phyloP scores from a whole-genome alignment of 371 early-diverging fungal species.

The Mortierella sp. region DNA sequence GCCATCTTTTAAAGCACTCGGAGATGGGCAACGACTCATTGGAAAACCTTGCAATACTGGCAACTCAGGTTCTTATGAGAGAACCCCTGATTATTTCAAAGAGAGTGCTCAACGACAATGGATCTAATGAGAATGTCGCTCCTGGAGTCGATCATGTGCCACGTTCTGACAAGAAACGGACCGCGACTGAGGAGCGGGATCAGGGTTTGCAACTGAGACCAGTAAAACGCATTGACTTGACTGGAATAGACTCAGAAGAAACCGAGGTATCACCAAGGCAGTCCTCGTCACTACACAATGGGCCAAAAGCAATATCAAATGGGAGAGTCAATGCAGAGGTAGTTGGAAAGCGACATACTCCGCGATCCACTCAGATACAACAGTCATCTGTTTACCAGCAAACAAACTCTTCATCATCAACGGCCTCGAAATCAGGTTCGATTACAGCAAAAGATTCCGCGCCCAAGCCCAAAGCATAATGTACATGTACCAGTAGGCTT shows the following conservation, averaged over 20 bases:
- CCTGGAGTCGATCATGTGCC: background rate
- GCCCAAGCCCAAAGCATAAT: background rate
- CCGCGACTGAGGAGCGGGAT: slow-evolving; percentile 24
- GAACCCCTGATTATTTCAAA: slow-evolving; percentile 36
- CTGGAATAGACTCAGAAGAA: background rate
- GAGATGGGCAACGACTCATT: slow-evolving; percentile 20
- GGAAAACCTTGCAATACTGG: slow-evolving; percentile 32
- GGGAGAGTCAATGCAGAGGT: background rate
- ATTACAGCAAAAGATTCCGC: background rate
- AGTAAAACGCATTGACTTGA: slow-evolving; percentile 23
- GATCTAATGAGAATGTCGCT: background rate
- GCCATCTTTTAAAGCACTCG: slow-evolving; percentile 16
- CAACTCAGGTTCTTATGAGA: slow-evolving; percentile 32
- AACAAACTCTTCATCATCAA: background rate
- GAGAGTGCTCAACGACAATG: background rate
- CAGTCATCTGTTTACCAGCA: background rate
- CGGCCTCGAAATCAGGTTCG: background rate
- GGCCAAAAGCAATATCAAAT: background rate
- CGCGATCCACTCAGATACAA: background rate
- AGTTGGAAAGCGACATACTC: background rate
- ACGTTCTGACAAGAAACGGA: slow-evolving; percentile 19
- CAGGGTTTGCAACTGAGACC: slow-evolving; percentile 34
- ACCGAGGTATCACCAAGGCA: background rate
- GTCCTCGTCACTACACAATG: background rate
- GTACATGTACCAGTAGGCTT: no score